Conservation (phyloP, 208 protist species). For the Crithidia brevicula region DNA sequence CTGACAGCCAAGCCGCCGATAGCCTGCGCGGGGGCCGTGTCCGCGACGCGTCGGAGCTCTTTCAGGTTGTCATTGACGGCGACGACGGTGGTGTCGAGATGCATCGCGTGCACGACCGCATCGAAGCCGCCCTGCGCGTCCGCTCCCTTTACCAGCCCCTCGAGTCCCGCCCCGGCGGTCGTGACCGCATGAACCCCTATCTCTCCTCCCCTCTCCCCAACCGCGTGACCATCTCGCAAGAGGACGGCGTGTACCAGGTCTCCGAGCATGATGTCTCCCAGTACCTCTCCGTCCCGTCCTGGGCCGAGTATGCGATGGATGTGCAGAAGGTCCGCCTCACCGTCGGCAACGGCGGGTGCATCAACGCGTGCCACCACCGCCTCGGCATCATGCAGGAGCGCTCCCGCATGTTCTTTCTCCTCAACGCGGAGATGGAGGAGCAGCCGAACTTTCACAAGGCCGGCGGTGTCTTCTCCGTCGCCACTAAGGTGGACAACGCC, state of each 20-base stretch:
- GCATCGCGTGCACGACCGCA: slow-evolving; percentile 84
- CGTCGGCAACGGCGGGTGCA: slow-evolving; percentile 72
- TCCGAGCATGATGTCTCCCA: slow-evolving; percentile 48
- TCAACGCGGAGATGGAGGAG: slow-evolving; percentile 90
- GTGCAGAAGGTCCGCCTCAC: slow-evolving; percentile 77
- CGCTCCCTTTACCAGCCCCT: slow-evolving; percentile 59
- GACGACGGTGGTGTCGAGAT: slow-evolving; percentile 90
- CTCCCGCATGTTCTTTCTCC: slow-evolving; percentile 91
- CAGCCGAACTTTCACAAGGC: slow-evolving; percentile 74
- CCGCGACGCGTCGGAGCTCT: slow-evolving; percentile 63
- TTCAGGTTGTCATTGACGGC: slow-evolving; percentile 90
- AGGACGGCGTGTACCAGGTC: slow-evolving; percentile 71
- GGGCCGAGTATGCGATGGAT: slow-evolving; percentile 73
- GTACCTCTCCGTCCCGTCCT: slow-evolving; percentile 47
- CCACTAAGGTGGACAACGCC: slow-evolving; percentile 86
- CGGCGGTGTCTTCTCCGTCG: slow-evolving; percentile 84
- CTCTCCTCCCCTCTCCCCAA: slow-evolving; percentile 24
- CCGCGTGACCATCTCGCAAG: slow-evolving; percentile 55
- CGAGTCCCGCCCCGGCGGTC: not conserved
- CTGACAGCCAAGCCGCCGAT: not conserved
- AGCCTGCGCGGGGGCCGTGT: not conserved
- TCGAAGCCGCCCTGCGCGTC: slow-evolving; percentile 71
- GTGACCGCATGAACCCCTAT: slow-evolving; percentile 24
- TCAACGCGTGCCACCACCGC: slow-evolving; percentile 83
- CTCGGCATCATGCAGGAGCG: slow-evolving; percentile 93